Evolutionary conservation across 306 rosid species (phyloP).

Genomic region (Amphicarpaea edgeworthii): DNA sequence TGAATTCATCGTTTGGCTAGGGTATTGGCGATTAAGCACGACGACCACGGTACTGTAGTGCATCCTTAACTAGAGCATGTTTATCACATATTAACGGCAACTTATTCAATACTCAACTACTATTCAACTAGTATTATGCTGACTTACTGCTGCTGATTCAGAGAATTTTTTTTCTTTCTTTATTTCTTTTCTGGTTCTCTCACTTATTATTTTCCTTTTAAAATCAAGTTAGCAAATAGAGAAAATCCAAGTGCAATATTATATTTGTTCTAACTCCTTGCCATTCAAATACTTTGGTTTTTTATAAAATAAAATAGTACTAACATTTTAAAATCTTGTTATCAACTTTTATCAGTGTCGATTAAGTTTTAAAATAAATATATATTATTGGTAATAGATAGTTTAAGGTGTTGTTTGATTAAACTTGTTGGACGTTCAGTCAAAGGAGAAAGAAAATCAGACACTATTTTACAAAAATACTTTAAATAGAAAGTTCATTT

Average conservation of each 20-base stretch:
- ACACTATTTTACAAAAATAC: no score
- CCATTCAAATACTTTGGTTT: no score
- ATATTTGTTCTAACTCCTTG: not conserved
- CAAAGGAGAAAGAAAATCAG: no score
- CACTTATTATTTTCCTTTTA: not conserved
- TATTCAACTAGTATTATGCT: conserved; percentile 7
- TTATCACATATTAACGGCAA: conserved; percentile 39
- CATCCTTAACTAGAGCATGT: not conserved
- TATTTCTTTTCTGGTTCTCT: not conserved
- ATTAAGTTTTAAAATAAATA: no score
- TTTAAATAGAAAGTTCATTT: no score
- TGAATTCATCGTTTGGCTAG: not conserved
- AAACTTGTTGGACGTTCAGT: no score
- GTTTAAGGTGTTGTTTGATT: no score
- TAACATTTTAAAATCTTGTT: no score
- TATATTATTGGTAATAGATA: no score
- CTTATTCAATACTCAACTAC: conserved; percentile 17
- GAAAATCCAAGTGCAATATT: not conserved
- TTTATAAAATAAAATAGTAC: no score
- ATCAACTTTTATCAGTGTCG: no score
- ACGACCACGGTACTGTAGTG: conserved; percentile 19
- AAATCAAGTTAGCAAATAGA: not conserved
- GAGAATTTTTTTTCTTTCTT: not conserved
- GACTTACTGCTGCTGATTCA: conserved; percentile 41
- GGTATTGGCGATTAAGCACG: not conserved